These are phyloP conservation scores for Cinnamomum micranthum DNA, from an alignment of 164 flowering plant species.

Conservation along the genomic window DNA sequence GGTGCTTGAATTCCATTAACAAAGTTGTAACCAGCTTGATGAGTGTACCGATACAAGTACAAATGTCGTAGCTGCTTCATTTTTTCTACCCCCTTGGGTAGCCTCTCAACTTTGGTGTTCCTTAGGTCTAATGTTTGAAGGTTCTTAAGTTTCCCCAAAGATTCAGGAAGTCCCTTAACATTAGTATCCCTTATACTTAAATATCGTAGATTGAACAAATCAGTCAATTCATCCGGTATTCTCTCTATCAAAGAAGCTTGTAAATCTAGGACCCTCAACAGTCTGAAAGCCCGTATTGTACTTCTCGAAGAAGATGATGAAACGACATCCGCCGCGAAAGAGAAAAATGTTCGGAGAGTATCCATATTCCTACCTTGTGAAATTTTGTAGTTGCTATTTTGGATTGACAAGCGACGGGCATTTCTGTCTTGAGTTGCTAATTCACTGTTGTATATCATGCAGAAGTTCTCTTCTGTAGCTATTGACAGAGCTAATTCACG, in stretches of 20 bases:
- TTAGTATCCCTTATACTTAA: background rate
- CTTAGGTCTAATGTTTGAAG: background rate
- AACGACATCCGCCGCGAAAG: background rate
- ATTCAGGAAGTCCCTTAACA: background rate
- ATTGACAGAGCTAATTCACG: background rate
- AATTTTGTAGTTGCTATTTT: background rate
- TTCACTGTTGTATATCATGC: background rate
- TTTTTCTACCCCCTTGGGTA: background rate
- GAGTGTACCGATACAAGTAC: background rate
- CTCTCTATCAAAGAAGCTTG: background rate
- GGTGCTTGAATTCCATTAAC: background rate
- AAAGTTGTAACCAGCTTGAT: background rate
- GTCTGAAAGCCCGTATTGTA: background rate
- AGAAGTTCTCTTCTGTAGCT: background rate
- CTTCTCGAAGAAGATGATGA: background rate
- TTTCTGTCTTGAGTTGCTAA: background rate
- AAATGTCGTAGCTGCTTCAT: background rate
- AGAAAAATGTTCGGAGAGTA: background rate
- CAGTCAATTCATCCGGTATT: background rate
- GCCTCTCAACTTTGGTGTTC: background rate
- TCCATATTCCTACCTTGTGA: background rate
- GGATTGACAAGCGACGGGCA: background rate
- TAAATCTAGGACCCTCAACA: constrained; percentile 3
- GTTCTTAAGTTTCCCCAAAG: background rate
- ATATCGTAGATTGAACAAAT: background rate